Percentiles rank a stretch among this genome's conserved stretches.
Evolutionary conservation across 2,329 filamentous ascomycete species (phyloP).

Genomic region (Setomelanomma holmii): DNA sequence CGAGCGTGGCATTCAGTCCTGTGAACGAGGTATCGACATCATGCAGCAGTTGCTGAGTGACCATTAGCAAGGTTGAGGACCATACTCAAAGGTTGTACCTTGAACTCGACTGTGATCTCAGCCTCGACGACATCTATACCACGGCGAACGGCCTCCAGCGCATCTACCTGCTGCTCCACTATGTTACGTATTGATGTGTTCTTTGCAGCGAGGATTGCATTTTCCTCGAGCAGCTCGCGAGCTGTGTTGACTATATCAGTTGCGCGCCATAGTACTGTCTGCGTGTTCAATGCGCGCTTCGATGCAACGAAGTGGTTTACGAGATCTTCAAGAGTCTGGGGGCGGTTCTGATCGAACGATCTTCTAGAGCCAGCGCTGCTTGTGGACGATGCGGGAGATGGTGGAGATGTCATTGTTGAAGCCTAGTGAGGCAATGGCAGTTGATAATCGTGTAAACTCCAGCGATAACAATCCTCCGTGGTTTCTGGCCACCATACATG

Average conservation of each 20-base stretch:
- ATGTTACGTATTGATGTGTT: slow-evolving; percentile 53
- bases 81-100: slow-evolving; percentile 28
- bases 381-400: slow-evolving; percentile 51
- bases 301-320: slow-evolving; percentile 85
- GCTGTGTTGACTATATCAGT: slow-evolving; percentile 84
- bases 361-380: slow-evolving; percentile 42
- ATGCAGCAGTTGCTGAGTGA: slow-evolving; percentile 60
- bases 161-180: slow-evolving; percentile 54
- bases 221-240: slow-evolving; percentile 77
- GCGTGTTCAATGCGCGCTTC: slow-evolving; percentile 85
- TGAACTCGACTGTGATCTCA: slow-evolving; percentile 54
- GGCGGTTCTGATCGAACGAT: slow-evolving; percentile 40
- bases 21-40: slow-evolving; percentile 71
- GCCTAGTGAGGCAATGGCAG: too few relatives aligned
- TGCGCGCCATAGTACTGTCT: slow-evolving; percentile 81
- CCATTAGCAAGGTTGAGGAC: slow-evolving; percentile 7
- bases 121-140: slow-evolving; percentile 52
- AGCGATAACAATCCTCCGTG: too few relatives aligned
- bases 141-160: slow-evolving; percentile 52
- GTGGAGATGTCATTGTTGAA: slow-evolving; percentile 45
- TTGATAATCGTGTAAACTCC: too few relatives aligned
- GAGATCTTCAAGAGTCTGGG: slow-evolving; percentile 72
- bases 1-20: slow-evolving; percentile 71
- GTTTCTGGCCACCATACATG: too few relatives aligned
- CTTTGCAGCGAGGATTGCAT: slow-evolving; percentile 69